Conservation (phyloP, 306 rosid genomes). For the Prunus mume region DNA sequence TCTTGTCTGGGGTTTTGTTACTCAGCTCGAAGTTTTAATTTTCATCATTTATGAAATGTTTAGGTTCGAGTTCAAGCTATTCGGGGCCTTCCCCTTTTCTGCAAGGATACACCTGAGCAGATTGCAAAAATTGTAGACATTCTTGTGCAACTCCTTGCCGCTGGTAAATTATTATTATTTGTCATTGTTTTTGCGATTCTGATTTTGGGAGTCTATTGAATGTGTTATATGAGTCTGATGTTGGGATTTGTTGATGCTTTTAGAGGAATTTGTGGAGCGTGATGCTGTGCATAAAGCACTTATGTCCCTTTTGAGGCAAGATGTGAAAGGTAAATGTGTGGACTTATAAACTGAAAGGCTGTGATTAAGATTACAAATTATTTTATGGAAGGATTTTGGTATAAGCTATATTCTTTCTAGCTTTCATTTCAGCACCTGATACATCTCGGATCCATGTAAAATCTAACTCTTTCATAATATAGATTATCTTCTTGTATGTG, state of each 20-base stretch:
- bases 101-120: slow-evolving; percentile 91
- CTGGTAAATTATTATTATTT: slow-evolving; percentile 47
- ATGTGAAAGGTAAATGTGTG: slow-evolving; percentile 73
- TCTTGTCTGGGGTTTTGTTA: neutral
- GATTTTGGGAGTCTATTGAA: neutral
- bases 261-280: slow-evolving; percentile 98
- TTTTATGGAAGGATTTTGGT: neutral
- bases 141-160: slow-evolving; percentile 81
- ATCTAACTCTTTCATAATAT: neutral
- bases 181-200: neutral
- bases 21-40: slow-evolving; percentile 4
- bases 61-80: slow-evolving; percentile 99
- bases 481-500: slow-evolving; percentile 34
- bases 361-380: neutral
- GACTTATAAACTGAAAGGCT: neutral
- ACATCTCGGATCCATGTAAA: neutral
- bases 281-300: slow-evolving; percentile 98
- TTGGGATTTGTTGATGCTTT: slow-evolving; percentile 18
- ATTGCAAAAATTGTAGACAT: slow-evolving; percentile 87
- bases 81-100: slow-evolving; percentile 96
- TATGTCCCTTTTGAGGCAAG: slow-evolving; percentile 92
- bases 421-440: neutral
- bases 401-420: neutral
- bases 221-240: slow-evolving; percentile 33
- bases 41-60: slow-evolving; percentile 12